Percentiles rank a stretch among this genome's conserved stretches.
These are phyloP conservation scores for Arthrobotrys iridis DNA, from an alignment of 2,329 filamentous ascomycete species.

Conservation along the genomic window DNA sequence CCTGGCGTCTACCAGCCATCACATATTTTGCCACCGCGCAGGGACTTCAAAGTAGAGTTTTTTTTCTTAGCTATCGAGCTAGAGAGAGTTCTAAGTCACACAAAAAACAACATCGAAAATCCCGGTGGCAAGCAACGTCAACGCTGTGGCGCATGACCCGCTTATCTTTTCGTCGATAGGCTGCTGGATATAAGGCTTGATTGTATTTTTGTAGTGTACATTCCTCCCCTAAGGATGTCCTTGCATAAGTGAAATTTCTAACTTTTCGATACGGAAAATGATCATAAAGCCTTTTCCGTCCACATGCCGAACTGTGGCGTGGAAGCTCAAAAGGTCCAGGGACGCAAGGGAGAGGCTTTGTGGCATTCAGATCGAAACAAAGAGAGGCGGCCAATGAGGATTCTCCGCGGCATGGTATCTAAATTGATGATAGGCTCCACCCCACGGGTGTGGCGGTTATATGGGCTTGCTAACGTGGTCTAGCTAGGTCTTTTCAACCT, in stretches of 20 bases:
- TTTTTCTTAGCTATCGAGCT: background rate
- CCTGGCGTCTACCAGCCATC: constrained; percentile 43
- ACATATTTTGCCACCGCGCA: constrained; percentile 49
- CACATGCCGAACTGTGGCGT: constrained; percentile 45
- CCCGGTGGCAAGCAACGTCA: constrained; percentile 51
- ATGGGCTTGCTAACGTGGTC: background rate
- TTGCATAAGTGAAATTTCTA: constrained; percentile 6
- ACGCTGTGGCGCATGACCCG: constrained; percentile 51
- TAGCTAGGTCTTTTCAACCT: constrained; percentile 10
- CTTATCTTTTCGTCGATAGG: constrained; percentile 52
- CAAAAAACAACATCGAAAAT: constrained; percentile 1
- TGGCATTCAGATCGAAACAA: background rate
- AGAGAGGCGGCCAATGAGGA: constrained; percentile 15
- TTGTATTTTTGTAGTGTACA: background rate
- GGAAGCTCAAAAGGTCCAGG: background rate
- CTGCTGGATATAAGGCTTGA: constrained; percentile 6
- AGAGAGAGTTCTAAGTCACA: constrained; percentile 8
- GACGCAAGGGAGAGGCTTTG: constrained; percentile 6
- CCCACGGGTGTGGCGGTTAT: constrained; percentile 47
- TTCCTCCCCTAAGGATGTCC: background rate
- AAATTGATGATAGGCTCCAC: constrained; percentile 35
- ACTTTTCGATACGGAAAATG: background rate
- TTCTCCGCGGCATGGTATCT: constrained; percentile 1
- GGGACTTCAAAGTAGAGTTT: background rate
- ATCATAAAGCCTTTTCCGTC: background rate